Evolutionary conservation across 192 early-diverging fungal genomes (phyloP).

Genomic region (Geranomyces michiganensis): DNA sequence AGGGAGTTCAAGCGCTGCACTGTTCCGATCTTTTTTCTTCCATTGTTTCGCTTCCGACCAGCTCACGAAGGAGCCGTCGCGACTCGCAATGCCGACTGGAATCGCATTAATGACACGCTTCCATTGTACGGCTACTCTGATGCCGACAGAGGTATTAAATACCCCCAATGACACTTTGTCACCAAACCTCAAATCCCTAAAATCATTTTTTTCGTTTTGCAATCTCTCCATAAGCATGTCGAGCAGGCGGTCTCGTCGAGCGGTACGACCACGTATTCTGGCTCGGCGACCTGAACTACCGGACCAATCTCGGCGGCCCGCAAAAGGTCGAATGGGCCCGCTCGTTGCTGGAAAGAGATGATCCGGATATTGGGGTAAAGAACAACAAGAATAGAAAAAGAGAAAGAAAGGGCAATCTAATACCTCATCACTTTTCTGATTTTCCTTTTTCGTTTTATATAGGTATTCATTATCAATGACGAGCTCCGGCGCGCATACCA

Average conservation of each 20-base stretch:
- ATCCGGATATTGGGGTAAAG: slow-evolving; percentile 23
- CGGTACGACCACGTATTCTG: slow-evolving; percentile 70
- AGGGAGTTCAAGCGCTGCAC: background rate
- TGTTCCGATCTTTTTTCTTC: background rate
- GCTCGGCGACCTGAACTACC: slow-evolving; percentile 96
- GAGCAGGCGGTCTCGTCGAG: slow-evolving; percentile 14
- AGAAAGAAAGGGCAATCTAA: slow-evolving; percentile 20
- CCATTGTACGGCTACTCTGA: slow-evolving; percentile 7
- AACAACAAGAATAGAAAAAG: too few relatives aligned
- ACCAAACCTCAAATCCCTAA: background rate
- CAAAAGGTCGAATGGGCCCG: slow-evolving; percentile 54
- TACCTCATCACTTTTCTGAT: background rate
- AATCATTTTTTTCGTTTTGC: background rate
- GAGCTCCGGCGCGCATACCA: slow-evolving; percentile 10
- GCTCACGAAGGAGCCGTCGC: slow-evolving; percentile 31
- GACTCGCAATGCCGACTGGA: slow-evolving; percentile 28
- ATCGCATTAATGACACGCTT: slow-evolving; percentile 22
- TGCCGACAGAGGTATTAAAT: background rate
- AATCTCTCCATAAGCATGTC: background rate
- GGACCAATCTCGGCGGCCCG: slow-evolving; percentile 62
- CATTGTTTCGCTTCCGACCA: slow-evolving; percentile 7
- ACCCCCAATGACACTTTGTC: background rate
- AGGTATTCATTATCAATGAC: slow-evolving; percentile 15
- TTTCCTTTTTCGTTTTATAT: slow-evolving; percentile 74
- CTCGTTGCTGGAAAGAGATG: slow-evolving; percentile 42